A percentile compares a stretch with the other conserved stretches of the same genome.
Conservation (phyloP, 306 rosid species). For the Pachyrhizus erosus region DNA sequence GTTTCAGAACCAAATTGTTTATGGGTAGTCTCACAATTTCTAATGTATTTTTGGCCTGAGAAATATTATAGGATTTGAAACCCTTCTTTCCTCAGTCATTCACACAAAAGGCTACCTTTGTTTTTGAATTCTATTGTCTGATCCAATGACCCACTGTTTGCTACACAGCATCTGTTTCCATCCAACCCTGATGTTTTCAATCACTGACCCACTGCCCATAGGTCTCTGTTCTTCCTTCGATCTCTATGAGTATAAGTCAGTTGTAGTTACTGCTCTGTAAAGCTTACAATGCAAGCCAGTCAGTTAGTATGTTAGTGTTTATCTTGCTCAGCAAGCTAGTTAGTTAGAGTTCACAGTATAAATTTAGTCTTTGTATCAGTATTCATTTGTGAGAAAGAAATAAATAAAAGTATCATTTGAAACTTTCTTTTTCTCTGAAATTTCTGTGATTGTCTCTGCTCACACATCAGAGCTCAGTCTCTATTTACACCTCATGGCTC, state of each 20-base stretch:
- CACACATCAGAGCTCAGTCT: not conserved
- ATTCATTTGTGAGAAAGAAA: no score
- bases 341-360: no score
- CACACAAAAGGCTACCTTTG: not conserved
- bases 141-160: not conserved
- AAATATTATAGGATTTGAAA: not conserved
- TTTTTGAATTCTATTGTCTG: not conserved
- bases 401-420: no score
- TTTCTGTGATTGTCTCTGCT: no score
- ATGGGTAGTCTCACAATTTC: not conserved
- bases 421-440: no score
- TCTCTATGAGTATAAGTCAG: no score
- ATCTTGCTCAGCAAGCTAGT: no score
- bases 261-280: no score
- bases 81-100: not conserved
- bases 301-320: no score
- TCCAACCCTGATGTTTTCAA: not conserved
- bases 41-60: not conserved
- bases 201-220: not conserved
- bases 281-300: no score
- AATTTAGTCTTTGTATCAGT: no score
- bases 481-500: not conserved
- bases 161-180: not conserved
- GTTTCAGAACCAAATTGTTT: not conserved
- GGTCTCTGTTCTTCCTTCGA: not conserved